phyloP scores from a whole-genome alignment of 768 basidiomycete species.

The Boletales sp. region DNA sequence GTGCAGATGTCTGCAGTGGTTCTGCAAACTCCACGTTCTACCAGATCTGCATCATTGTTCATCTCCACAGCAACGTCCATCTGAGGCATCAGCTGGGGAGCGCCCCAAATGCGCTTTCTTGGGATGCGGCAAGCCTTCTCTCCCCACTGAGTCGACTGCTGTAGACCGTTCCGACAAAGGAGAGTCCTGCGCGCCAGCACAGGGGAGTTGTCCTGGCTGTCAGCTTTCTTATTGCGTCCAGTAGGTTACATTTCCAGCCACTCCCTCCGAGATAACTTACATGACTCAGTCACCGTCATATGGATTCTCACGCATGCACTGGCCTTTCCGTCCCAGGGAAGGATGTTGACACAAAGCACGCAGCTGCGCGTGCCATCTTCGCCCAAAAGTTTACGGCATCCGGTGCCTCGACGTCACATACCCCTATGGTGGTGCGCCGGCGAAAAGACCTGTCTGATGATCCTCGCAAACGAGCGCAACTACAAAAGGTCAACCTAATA shows the following conservation, averaged over 20 bases:
- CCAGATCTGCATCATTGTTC: slow-evolving; percentile 61
- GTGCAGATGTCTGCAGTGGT: slow-evolving; percentile 57
- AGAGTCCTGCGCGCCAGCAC: background rate
- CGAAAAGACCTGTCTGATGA: slow-evolving; percentile 40
- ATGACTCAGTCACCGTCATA: slow-evolving; percentile 58
- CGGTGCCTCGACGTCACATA: slow-evolving; percentile 10
- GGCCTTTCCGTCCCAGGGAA: slow-evolving; percentile 9
- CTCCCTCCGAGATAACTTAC: slow-evolving; percentile 8
- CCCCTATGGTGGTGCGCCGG: slow-evolving; percentile 27
- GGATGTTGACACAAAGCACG: slow-evolving; percentile 34
- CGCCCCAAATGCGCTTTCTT: slow-evolving; percentile 47
- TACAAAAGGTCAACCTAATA: slow-evolving; percentile 61
- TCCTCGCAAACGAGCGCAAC: slow-evolving; percentile 51
- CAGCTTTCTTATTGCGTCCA: slow-evolving; percentile 57
- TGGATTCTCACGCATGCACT: slow-evolving; percentile 56
- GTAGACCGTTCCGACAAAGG: slow-evolving; percentile 2
- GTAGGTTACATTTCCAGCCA: slow-evolving; percentile 35
- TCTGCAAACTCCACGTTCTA: slow-evolving; percentile 61
- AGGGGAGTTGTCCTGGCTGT: slow-evolving; percentile 50
- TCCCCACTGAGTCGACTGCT: slow-evolving; percentile 39
- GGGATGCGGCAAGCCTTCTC: slow-evolving; percentile 53
- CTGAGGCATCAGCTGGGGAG: slow-evolving; percentile 19
- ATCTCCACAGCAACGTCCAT: slow-evolving; percentile 1
- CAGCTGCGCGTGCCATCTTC: slow-evolving; percentile 50
- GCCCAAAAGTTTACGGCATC: slow-evolving; percentile 45